Base-by-base conservation (phyloP, 192 early-diverging fungal species). In the Gigaspora rosea region DNA sequence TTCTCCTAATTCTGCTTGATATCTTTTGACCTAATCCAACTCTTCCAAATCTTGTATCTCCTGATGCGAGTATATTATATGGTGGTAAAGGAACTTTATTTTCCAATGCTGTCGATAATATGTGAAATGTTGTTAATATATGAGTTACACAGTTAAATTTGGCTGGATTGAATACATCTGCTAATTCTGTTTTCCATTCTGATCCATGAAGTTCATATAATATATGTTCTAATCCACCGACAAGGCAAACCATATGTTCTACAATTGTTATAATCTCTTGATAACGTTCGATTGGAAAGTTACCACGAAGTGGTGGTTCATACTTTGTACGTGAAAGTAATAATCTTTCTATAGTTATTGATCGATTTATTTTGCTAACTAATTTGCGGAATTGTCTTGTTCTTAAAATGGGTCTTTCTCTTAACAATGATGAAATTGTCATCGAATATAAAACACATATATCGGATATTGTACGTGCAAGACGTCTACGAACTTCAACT, bases 241-340 rank as follows among this genome's bases (percentile, higher is more conserved):
- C 63, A 18, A 84, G 41, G 65, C 77, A 78, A 13, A 81, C 46
- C 64, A 84, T 81, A 63, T 79, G 79, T 41, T 84, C 80, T 6
- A 84, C 46, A 1, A 82, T 71, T 10, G 81, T 75, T 8, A 84
- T 79, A 22, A 84, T 73, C 2, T 41, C 27, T 6, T 66, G 27
- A 59, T 84, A 84, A 48, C 73, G 62, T 35, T 78, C 63, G 32
- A 77, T 70, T 6, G 74, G 82, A 35, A 79, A 84, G 9, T 74
- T 52, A 18, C 82, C 82, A 36, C 82, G 74, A 41, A 81, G 46
- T 11, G 82, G 74, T 13, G 82, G 82, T 50, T 84, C 82, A 61
- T 81, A 84, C 27, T 73, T 52, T 62, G 80, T 81, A 69, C 81
- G 78, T 41, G 81, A 80, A 18, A 84, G 73, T 50, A 84, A 62